These are phyloP conservation scores for Sherardia arvensis DNA, from an alignment of 257 asterid genomes.

Conservation along the genomic window DNA sequence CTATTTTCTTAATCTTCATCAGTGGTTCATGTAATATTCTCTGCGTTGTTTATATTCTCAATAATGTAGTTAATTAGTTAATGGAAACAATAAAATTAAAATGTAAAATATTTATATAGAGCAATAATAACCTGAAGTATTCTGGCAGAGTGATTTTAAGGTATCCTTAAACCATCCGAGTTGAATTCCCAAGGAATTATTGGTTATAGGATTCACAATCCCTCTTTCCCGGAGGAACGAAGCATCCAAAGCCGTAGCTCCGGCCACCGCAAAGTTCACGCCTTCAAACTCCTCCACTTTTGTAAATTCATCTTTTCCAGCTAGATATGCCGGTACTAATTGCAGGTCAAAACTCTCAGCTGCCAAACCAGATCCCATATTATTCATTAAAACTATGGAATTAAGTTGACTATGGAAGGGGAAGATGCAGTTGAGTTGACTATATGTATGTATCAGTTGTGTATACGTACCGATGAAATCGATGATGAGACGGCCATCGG, in stretches of 20 bases:
- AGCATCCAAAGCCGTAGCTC: conserved; percentile 35
- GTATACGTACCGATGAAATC: conserved; percentile 1
- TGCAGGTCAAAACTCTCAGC: conserved; percentile 19
- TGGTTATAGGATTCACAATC: conserved; percentile 14
- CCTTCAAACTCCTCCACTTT: conserved; percentile 2
- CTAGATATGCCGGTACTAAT: conserved; percentile 14
- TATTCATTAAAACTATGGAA: neutral
- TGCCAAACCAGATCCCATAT: neutral
- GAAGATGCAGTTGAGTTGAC: too few relatives aligned
- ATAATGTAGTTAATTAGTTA: too few relatives aligned
- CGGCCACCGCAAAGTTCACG: conserved; percentile 28
- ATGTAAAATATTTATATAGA: too few relatives aligned
- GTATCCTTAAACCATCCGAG: conserved; percentile 37
- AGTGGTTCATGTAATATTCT: too few relatives aligned
- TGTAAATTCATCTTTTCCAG: neutral
- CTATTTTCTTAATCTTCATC: too few relatives aligned
- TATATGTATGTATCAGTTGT: too few relatives aligned
- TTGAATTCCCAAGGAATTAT: conserved; percentile 34
- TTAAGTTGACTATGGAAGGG: too few relatives aligned
- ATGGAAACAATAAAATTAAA: too few relatives aligned
- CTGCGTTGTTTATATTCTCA: too few relatives aligned
- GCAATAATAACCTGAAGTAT: conserved; percentile 27
- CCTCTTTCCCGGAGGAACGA: conserved; percentile 25
- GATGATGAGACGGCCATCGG: conserved; percentile 17
- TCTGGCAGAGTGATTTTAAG: conserved; percentile 15